Evolutionary conservation across 345 rosid genomes (phyloP).

Genomic region (Turritis glabra): DNA sequence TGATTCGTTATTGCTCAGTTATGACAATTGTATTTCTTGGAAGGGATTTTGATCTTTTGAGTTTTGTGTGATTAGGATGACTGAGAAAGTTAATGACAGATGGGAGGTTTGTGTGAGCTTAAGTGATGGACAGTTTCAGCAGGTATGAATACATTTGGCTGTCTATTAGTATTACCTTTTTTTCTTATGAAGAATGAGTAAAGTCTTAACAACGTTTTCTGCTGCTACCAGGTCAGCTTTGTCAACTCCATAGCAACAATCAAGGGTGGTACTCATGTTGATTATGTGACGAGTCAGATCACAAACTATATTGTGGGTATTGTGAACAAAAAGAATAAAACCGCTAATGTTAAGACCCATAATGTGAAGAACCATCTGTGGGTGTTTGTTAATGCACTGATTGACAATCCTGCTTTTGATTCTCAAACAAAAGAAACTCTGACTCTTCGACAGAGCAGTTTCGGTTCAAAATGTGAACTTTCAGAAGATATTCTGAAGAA

Average conservation of each 20-base stretch:
- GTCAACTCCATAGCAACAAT: slow-evolving; percentile 84
- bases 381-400: slow-evolving; percentile 95
- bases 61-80: slow-evolving; percentile 48
- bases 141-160: slow-evolving; percentile 50
- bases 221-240: slow-evolving; percentile 76
- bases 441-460: slow-evolving; percentile 94
- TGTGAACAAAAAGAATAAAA: slow-evolving; percentile 88
- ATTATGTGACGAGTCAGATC: slow-evolving; percentile 84
- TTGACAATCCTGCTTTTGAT: slow-evolving; percentile 99
- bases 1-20: neutral
- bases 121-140: slow-evolving; percentile 96
- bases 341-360: slow-evolving; percentile 73
- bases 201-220: neutral
- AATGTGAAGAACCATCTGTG: slow-evolving; percentile 88
- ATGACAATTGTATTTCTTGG: neutral
- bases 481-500: slow-evolving; percentile 79
- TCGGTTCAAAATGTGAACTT: slow-evolving; percentile 92
- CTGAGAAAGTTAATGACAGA: slow-evolving; percentile 73
- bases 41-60: slow-evolving; percentile 13
- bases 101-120: slow-evolving; percentile 88
- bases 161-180: neutral
- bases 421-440: slow-evolving; percentile 98
- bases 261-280: slow-evolving; percentile 99
- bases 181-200: neutral
- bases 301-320: slow-evolving; percentile 66